Evolutionary conservation across 2,329 filamentous ascomycete genomes (phyloP).

Genomic region (Penicillium sumatraense): DNA sequence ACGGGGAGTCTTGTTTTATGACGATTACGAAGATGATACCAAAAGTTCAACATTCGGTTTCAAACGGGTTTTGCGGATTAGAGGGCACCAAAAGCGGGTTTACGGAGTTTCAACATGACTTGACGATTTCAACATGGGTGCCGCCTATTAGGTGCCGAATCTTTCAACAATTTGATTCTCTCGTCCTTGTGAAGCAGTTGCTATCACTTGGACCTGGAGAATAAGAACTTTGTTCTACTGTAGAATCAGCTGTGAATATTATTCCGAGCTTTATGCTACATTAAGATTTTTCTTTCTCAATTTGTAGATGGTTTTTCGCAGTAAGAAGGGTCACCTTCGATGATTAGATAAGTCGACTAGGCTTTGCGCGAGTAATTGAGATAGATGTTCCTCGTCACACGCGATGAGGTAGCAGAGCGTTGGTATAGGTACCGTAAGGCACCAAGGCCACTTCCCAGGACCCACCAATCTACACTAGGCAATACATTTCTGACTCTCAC

Average conservation of each 20-base stretch:
- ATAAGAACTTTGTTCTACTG: slow-evolving; percentile 23
- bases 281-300: background rate
- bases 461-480: too few species aligned
- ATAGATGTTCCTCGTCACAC: too few species aligned
- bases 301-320: background rate
- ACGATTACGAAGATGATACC: slow-evolving; percentile 49
- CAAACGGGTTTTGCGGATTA: slow-evolving; percentile 39
- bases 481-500: too few species aligned
- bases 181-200: slow-evolving; percentile 25
- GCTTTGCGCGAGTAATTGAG: too few species aligned
- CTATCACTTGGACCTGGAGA: slow-evolving; percentile 31
- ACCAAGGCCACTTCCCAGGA: too few species aligned
- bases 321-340: too few species aligned
- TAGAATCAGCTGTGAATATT: slow-evolving; percentile 30
- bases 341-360: too few species aligned
- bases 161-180: slow-evolving; percentile 44
- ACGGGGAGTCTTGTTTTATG: slow-evolving; percentile 33
- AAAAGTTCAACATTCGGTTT: slow-evolving; percentile 50
- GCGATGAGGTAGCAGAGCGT: too few species aligned
- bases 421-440: too few species aligned
- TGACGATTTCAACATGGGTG: slow-evolving; percentile 57
- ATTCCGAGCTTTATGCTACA: slow-evolving; percentile 7
- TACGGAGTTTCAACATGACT: slow-evolving; percentile 46
- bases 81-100: slow-evolving; percentile 41
- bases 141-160: slow-evolving; percentile 27